A percentile compares a stretch with the other conserved stretches of the same genome.
phyloP scores from a whole-genome alignment of 2,329 filamentous ascomycete genomes.

The Trichoderma harzianum region DNA sequence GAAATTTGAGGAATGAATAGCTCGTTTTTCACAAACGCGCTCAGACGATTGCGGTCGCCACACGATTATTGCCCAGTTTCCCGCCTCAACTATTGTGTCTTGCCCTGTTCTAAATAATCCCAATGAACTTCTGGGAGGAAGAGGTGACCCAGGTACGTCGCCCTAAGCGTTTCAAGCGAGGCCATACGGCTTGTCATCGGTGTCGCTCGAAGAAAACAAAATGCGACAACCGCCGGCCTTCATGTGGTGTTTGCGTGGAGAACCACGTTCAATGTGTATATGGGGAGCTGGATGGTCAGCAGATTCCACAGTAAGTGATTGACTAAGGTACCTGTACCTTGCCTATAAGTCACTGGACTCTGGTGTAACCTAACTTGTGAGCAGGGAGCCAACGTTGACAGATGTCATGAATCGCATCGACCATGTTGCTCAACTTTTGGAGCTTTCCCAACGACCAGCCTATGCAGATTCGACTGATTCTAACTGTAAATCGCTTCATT shows the following conservation, averaged over 20 bases:
- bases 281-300: not conserved
- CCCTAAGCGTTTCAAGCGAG: not conserved
- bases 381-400: not conserved
- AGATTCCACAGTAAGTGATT: not conserved
- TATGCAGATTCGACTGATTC: not conserved
- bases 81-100: not conserved
- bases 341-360: not conserved
- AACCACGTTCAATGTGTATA: not conserved
- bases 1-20: not conserved
- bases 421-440: not conserved
- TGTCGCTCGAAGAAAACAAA: not conserved
- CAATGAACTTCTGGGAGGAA: not conserved
- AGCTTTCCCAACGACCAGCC: not conserved
- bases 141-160: not conserved
- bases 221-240: not conserved
- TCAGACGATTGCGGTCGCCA: not conserved
- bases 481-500: not conserved
- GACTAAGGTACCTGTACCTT: not conserved
- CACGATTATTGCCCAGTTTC: not conserved
- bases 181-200: not conserved
- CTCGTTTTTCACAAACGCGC: not conserved
- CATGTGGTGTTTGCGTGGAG: not conserved
- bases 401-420: not conserved
- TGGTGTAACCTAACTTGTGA: not conserved
- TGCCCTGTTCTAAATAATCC: not conserved